These are phyloP conservation scores for Pueraria montana DNA, from an alignment of 306 rosid genomes.

Conservation along the genomic window DNA sequence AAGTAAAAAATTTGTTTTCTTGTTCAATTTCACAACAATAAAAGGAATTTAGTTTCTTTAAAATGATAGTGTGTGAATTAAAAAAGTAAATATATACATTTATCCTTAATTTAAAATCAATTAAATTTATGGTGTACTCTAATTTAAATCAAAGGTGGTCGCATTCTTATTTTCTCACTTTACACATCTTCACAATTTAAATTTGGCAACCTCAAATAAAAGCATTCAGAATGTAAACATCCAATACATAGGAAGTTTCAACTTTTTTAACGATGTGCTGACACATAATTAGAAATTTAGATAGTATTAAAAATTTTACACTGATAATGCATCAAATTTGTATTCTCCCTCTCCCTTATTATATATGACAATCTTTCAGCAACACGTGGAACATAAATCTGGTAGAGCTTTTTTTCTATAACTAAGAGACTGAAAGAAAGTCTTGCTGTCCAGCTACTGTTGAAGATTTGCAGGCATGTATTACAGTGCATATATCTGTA, in stretches of 20 bases:
- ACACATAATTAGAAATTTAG: neutral
- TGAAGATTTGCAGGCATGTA: conserved; percentile 72
- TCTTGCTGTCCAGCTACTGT: conserved; percentile 29
- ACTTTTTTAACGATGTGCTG: neutral
- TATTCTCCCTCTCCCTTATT: neutral
- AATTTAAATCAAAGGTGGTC: neutral
- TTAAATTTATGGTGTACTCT: neutral
- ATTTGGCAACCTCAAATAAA: neutral
- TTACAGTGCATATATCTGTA: conserved; percentile 70
- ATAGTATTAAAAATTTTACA: conserved; percentile 11
- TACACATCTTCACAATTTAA: neutral
- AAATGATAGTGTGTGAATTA: neutral
- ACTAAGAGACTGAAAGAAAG: conserved; percentile 52
- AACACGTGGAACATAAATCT: conserved; percentile 26
- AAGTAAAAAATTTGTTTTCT: too few relatives aligned
- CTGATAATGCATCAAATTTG: neutral
- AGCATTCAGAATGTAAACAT: neutral
- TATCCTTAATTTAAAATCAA: neutral
- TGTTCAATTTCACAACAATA: too few relatives aligned
- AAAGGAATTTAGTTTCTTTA: neutral
- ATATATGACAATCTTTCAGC: conserved; percentile 2
- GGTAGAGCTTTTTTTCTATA: neutral
- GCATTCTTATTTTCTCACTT: neutral
- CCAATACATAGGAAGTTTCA: neutral
- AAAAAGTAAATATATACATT: neutral